Percentiles rank a stretch among this genome's conserved stretches.
These are phyloP conservation scores for Colletotrichum sp. DNA, from an alignment of 2,329 filamentous ascomycete species.

Conservation along the genomic window DNA sequence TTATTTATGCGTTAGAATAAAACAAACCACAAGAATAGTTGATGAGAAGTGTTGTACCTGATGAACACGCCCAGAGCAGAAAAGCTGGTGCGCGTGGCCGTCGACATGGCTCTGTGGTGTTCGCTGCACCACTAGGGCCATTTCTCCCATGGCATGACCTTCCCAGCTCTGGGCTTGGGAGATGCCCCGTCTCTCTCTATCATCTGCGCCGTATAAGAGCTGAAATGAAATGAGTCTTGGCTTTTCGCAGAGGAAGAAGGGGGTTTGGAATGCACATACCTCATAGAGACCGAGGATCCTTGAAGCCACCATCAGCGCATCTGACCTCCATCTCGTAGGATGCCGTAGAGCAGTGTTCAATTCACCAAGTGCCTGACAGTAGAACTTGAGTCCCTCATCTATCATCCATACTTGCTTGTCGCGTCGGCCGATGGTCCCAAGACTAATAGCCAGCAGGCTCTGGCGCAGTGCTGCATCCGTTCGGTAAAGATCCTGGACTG, in stretches of 20 bases:
- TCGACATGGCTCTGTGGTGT: background rate
- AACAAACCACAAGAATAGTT: background rate
- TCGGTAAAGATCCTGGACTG: conserved; percentile 23
- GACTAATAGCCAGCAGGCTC: conserved; percentile 25
- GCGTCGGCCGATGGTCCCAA: conserved; percentile 23
- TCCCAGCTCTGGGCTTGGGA: conserved; percentile 24
- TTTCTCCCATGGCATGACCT: conserved; percentile 19
- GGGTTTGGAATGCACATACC: conserved; percentile 1
- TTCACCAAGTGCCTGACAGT: conserved; percentile 23
- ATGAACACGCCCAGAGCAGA: conserved; percentile 25
- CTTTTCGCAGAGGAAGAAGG: background rate
- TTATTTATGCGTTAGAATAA: background rate
- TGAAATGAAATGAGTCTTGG: background rate
- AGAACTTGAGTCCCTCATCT: conserved; percentile 24
- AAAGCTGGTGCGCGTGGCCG: conserved; percentile 25
- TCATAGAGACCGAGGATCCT: conserved; percentile 25
- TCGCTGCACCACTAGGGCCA: conserved; percentile 13
- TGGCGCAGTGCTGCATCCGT: conserved; percentile 19
- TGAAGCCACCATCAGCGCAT: conserved; percentile 13
- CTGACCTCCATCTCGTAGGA: conserved; percentile 9
- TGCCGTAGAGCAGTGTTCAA: background rate
- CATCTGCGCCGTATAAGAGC: conserved; percentile 23
- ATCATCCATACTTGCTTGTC: conserved; percentile 23
- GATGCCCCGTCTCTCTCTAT: conserved; percentile 8
- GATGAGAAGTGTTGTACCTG: conserved; percentile 13